These are phyloP conservation scores for Lachnellula occidentalis DNA, from an alignment of 2,329 filamentous ascomycete genomes.

Conservation along the genomic window DNA sequence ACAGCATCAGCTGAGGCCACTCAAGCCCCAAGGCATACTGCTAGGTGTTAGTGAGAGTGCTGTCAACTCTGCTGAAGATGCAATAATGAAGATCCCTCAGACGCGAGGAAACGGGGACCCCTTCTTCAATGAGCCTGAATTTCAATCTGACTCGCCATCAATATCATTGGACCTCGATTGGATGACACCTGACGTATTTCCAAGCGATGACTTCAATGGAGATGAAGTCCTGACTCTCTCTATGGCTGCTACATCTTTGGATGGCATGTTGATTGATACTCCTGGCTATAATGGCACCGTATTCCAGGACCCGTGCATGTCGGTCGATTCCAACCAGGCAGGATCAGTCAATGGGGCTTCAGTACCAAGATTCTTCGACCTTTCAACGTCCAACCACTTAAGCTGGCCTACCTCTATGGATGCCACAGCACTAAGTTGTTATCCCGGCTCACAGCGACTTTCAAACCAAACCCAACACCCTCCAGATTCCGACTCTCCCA, in stretches of 20 bases:
- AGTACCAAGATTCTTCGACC: background rate
- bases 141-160: too few species aligned
- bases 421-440: background rate
- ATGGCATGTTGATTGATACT: background rate
- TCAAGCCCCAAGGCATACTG: background rate
- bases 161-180: too few species aligned
- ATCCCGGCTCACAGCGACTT: background rate
- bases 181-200: too few species aligned
- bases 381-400: background rate
- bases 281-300: background rate
- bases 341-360: background rate
- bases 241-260: too few species aligned
- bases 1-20: constrained; percentile 2
- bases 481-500: too few species aligned
- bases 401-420: background rate
- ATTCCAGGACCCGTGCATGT: background rate
- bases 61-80: too few species aligned
- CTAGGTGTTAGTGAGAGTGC: background rate
- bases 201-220: too few species aligned
- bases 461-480: background rate
- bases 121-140: too few species aligned
- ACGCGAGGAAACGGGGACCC: too few species aligned
- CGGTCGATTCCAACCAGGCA: too few species aligned
- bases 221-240: too few species aligned
- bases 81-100: too few species aligned